Base-by-base conservation (phyloP, 768 basidiomycete species). In the Exidia glandulosa region DNA sequence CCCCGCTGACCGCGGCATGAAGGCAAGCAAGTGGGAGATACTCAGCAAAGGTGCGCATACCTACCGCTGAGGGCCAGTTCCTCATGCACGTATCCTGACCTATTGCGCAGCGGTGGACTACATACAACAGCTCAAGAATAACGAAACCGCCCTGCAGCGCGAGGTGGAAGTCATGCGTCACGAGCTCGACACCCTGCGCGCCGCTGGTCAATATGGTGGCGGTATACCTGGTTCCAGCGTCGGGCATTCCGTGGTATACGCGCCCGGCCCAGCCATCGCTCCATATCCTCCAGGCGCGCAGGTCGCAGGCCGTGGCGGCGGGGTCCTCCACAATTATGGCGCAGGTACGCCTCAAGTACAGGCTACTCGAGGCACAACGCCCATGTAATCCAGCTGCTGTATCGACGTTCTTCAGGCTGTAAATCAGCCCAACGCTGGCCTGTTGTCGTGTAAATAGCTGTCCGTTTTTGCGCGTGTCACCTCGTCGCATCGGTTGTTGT, bases 11-110 rank as follows among this genome's bases (percentile, higher is more conserved):
- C 82, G 88, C 57, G 93, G 88, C 47, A 90, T 94, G 85, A 98
- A 98, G 70, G 88, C 92, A 23, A 94, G 90, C 75, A 99, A 99
- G 75, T 98, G 95, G 96, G 96, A 99, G 76, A 97, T 97, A 62
- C 74, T 99, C 33, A 94, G 87, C 73, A 95, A 96, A 85, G 90
- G 94, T 90, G 64, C 63, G 79, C 70, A 25, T 57, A 41, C 10
- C 10, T 45, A 23, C 32, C 37, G 31, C 47, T 59, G 54, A 47
- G 19, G 3, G n/a, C 31, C 52, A 32, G 23, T 23, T 25, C 50
- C 9, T 60, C 30, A 31, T 52, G 25, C 4, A 25, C 52, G 48
- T 34, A 2, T 37, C 37, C 60, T 34, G 61, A 25, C 58, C 59
- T 52, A 23, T 33, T 32, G 45, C 32, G 19, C 56, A 75, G 93